Base-by-base conservation (phyloP, 495 filamentous ascomycete species). In the Talaromyces nanjingensis region DNA sequence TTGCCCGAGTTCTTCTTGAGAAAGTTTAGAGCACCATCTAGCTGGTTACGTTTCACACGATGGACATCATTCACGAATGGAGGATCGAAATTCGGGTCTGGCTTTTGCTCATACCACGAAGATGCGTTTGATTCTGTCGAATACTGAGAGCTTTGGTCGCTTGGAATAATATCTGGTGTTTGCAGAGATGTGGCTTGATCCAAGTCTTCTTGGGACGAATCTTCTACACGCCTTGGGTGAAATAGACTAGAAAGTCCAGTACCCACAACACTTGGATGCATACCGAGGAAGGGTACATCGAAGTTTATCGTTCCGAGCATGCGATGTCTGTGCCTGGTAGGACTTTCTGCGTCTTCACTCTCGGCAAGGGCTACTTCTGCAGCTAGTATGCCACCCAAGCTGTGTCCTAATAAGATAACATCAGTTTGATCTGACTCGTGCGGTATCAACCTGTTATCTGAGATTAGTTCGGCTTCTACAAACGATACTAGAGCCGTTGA, bases 251-350 rank as follows among this genome's bases (percentile, higher is more conserved):
- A 78, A 22, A 96, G 83, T 2, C 93, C 92, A 20, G 89, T 88
- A 3, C 86, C 81, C 14, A 98, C 84, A 22, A 98, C 85, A 1
- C 93, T 90, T 0, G 92, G 92, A 74, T 98, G 92, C 65, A 98
- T 87, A 0, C 93, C 93, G 2, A 97, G 78, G 54, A 94, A 88
- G 0, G 93, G 93, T 0, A 88, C 88, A 73, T 98, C 93, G 62
- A 96, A 88, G 59, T 87, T 89, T n/a, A 97, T 77, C 2, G 85
- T 86, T 0, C 93, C 93, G 14, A 97, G 70, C 20, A 97, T 91
- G 3, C 86, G 83, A 76, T 96, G 92, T n/a, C 84, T 82, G 57
- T 66, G 58, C 25, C 66, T 68, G 14, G 69, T 62, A 60, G 24
- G 54, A 37, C 61, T 63, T 56, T 64, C 60, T 59, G 47, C 65